Conservation (phyloP, 2,329 filamentous ascomycete species). For the Aspergillus jensenii region DNA sequence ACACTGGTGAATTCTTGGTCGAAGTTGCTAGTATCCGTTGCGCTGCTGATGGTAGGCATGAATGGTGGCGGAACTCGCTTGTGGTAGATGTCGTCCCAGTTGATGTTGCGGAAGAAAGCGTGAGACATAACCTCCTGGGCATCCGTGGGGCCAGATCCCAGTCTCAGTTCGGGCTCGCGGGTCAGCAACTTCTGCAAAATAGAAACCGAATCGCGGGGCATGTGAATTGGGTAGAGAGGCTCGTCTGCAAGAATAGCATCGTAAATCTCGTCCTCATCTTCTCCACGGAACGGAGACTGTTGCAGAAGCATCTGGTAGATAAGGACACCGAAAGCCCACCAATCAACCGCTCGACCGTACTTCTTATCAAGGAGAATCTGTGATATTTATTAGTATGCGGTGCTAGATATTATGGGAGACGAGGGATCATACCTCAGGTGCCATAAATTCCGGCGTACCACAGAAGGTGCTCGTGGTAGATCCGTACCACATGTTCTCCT, state of each 20-base stretch:
- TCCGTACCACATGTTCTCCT: constrained; percentile 99
- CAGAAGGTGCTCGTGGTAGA: constrained; percentile 97
- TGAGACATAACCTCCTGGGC: constrained; percentile 99
- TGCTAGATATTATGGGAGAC: background rate
- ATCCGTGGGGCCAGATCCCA: constrained; percentile 93
- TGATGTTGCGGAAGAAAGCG: constrained; percentile 95
- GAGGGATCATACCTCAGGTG: constrained; percentile 71
- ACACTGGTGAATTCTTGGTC: constrained; percentile 98
- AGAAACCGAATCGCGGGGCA: constrained; percentile 96
- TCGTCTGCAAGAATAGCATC: constrained; percentile 97
- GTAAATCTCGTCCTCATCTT: constrained; percentile 99
- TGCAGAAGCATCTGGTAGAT: constrained; percentile 99
- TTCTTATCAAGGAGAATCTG: constrained; percentile 97
- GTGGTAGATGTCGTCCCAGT: constrained; percentile 98
- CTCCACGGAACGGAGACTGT: constrained; percentile 96
- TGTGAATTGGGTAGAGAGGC: constrained; percentile 95
- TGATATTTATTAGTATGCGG: constrained; percentile 15
- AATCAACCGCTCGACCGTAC: constrained; percentile 94
- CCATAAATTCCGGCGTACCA: constrained; percentile 99
- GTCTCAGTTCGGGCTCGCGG: constrained; percentile 85
- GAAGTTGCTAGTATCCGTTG: constrained; percentile 99
- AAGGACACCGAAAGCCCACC: constrained; percentile 98
- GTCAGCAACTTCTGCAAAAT: constrained; percentile 97
- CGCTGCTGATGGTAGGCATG: constrained; percentile 81
- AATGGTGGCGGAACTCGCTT: constrained; percentile 90